Base-by-base conservation (phyloP, 179 eudicot genomes). In the Camellia oleifera region DNA sequence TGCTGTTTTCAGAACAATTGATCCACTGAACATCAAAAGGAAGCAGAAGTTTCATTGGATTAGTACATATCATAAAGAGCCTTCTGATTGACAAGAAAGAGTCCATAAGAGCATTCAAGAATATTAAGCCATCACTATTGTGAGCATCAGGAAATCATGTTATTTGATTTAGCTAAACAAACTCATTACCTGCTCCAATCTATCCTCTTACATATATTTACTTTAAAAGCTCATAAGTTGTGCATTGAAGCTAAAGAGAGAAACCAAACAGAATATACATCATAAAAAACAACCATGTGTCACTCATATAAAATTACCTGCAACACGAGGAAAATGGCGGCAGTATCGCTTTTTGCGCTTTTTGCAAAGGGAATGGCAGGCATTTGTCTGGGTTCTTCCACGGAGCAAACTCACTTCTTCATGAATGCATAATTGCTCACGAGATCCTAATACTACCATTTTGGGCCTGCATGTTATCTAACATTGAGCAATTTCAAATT, bases 341-440 rank as follows among this genome's bases (percentile, higher is more conserved):
- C 99, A 96, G 62, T 76, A 84, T 50, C 86, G 92, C 77, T 88
- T 92, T 75, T 64, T 84, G 50, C 85, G 88, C 80, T 87, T 88
- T 83, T 85, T 94, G 50, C 98, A 88, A 42, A 90, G 90, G 77
- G 85, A 85, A 20, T 85, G 93, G 84, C 99, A 96, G 70, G 98
- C 97, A 85, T 96, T 92, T 76, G 90, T 92, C 75, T 96, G 99
- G 82, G 93, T 87, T 86, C 85, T 92, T 75, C 99, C 99, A 63
- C 79, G 91, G 70, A 94, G 98, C 80, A 84, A 85, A 78, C 92
- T 87, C 77, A 96, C 98, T 77, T 88, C 86, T 14, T 94, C 94
- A 69, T 96, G 98, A 82, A 96, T 96, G 91, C 99, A 96, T 76
- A 94, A 81, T 72, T 96, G 99, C 86, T 96, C 99, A 15, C 99